phyloP scores from a whole-genome alignment of 1,284 basidiomycete genomes.

The Apiotrichum sp. region DNA sequence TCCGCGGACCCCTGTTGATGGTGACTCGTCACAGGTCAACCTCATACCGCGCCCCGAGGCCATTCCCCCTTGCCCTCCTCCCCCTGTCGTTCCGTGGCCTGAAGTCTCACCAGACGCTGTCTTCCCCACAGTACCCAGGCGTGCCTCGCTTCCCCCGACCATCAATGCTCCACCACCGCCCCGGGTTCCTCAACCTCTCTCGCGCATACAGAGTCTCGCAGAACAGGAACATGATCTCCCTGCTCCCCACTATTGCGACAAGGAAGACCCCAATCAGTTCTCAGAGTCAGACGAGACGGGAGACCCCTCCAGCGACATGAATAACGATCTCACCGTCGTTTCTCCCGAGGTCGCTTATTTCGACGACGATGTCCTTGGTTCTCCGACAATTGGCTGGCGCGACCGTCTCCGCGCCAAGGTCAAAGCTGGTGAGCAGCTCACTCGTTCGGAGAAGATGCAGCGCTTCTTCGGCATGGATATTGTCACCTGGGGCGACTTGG shows the following conservation, averaged over 20 bases:
- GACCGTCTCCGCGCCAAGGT: slow-evolving; percentile 13
- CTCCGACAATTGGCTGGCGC: slow-evolving; percentile 9
- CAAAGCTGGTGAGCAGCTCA: slow-evolving; percentile 9
- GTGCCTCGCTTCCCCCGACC: slow-evolving; percentile 25
- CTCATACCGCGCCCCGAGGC: slow-evolving; percentile 4
- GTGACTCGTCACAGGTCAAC: slow-evolving; percentile 7
- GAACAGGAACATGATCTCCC: slow-evolving; percentile 28
- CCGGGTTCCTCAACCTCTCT: slow-evolving; percentile 14
- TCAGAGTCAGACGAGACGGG: slow-evolving; percentile 5
- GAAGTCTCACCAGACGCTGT: not conserved
- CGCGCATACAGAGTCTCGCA: slow-evolving; percentile 40
- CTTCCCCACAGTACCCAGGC: slow-evolving; percentile 7
- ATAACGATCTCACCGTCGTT: not conserved
- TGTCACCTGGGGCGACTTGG: slow-evolving; percentile 41
- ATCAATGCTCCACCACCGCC: slow-evolving; percentile 8
- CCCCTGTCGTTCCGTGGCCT: not conserved
- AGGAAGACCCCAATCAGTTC: not conserved
- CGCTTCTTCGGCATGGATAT: slow-evolving; percentile 42
- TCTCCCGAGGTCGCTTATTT: slow-evolving; percentile 2
- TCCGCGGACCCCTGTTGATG: slow-evolving; percentile 10
- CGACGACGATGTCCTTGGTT: slow-evolving; percentile 2
- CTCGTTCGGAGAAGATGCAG: slow-evolving; percentile 17
- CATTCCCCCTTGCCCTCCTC: not conserved
- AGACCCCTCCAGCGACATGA: not conserved
- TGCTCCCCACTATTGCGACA: not conserved